A percentile compares a stretch with the other conserved stretches of the same genome.
phyloP scores from a whole-genome alignment of 352 stramenopile species.

The Phytopythium kandeliae region DNA sequence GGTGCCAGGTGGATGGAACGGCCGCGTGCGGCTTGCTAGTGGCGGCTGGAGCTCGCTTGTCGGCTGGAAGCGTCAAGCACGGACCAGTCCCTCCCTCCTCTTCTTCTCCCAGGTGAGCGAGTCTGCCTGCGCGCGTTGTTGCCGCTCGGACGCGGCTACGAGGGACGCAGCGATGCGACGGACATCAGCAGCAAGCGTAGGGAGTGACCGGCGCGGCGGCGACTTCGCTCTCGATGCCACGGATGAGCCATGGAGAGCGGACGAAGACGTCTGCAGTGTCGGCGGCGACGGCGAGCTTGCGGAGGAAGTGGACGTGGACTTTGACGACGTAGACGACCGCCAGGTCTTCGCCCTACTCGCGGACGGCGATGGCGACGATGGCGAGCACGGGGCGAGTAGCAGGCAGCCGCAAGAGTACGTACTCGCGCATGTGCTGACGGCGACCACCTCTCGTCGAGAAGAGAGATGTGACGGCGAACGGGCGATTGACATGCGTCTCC shows the following conservation, averaged over 20 bases:
- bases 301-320: conserved; percentile 38
- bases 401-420: conserved; percentile 18
- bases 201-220: neutral
- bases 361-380: conserved; percentile 25
- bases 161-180: conserved; percentile 8
- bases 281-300: neutral
- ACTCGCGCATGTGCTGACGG: too few relatives aligned
- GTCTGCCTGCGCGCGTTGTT: too few relatives aligned
- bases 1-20: neutral
- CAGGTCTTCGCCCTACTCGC: conserved; percentile 53
- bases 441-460: too few relatives aligned
- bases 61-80: too few relatives aligned
- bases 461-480: too few relatives aligned
- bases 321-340: conserved; percentile 53
- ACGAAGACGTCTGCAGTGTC: neutral
- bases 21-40: too few relatives aligned
- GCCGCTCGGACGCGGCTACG: too few relatives aligned
- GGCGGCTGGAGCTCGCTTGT: too few relatives aligned
- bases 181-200: conserved; percentile 17
- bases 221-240: neutral
- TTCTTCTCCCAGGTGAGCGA: too few relatives aligned
- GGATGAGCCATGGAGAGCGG: neutral
- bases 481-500: neutral
- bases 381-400: conserved; percentile 4
- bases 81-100: too few relatives aligned